Evolutionary conservation across 2,329 filamentous ascomycete genomes (phyloP).

Genomic region (Alternaria arbusti): DNA sequence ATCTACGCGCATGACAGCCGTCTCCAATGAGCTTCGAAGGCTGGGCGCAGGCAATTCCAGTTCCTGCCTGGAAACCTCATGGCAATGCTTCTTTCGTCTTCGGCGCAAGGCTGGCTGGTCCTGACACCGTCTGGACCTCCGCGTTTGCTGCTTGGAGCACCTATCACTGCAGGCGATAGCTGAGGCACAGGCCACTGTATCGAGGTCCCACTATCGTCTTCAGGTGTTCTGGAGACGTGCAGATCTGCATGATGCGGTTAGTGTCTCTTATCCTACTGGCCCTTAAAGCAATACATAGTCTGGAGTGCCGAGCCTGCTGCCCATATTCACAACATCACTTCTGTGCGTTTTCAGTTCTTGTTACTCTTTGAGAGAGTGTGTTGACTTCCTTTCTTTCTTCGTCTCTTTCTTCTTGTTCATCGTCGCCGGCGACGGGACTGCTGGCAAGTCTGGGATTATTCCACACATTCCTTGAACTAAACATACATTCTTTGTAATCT

Average conservation of each 20-base stretch:
- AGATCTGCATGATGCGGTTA: conserved; percentile 39
- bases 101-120: conserved; percentile 22
- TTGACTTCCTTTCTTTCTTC: conserved; percentile 27
- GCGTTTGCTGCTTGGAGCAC: conserved; percentile 37
- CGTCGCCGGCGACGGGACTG: conserved; percentile 46
- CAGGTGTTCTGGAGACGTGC: conserved; percentile 33
- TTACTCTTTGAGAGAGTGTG: conserved; percentile 46
- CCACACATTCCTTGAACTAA: conserved; percentile 18
- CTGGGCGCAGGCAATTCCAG: conserved; percentile 19
- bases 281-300: conserved; percentile 40
- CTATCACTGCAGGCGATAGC: conserved; percentile 27
- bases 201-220: conserved; percentile 31
- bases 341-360: conserved; percentile 24
- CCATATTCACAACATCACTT: conserved; percentile 25
- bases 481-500: conserved; percentile 18
- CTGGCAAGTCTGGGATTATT: conserved; percentile 33
- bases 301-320: conserved; percentile 36
- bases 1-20: conserved; percentile 25
- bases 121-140: conserved; percentile 44
- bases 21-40: conserved; percentile 28
- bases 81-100: conserved; percentile 29
- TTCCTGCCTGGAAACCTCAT: conserved; percentile 36
- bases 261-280: conserved; percentile 25
- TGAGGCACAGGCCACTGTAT: conserved; percentile 40
- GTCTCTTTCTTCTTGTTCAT: conserved; percentile 25